Evolutionary conservation across 2,329 filamentous ascomycete genomes (phyloP), one percentile per base, ranked within the genome.

Genomic region (Trichoderma atroviride): DNA sequence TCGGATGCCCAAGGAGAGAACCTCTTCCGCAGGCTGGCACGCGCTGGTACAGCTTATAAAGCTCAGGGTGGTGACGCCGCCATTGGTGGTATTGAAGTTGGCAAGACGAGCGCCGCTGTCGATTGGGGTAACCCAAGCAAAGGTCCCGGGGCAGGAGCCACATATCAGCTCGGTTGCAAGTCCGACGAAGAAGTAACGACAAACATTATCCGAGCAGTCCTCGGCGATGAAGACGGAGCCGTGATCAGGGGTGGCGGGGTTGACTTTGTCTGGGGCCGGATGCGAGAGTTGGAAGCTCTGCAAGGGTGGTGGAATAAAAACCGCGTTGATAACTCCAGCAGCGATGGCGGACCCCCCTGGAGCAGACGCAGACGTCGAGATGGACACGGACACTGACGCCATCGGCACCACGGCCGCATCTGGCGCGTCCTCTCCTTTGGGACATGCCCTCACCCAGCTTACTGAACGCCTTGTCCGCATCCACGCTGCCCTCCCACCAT

Each of bases 71-170:
- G 87, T 1, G 80, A 82, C 0, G 83, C 83, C 3, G 89, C 89
- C 16, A 85, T 82, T 13, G 87, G 87, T 35, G 87, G 87, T 27
- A 71, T 84, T 13, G 82, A 85, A 43, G 81, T 84, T 4, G 86
- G 86, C 72, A 90, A 90, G 78, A 88, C 85, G 0, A 91, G 89
- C 70, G 92, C 91, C 1, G 88, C 96, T 37, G 86, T 98, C 27
- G 96, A 99, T 80, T 97, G 95, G 91, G 95, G 94, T 62, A 91
- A 94, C 70, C 92, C 92, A 16, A 82, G 82, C 65, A 86, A 86
- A 74, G 87, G 87, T 19, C 82, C 84, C 5, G 87, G 87, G 60
- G 83, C 81, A 56, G 86, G 86, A 55, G 87, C 88, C 4, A 87
- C 83, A 4, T 81, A 86, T 71, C 81, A 84, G 43, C 84, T 91